Conservation (phyloP, 1,139 yeast species). For the Blastobotrys capitulatus region DNA sequence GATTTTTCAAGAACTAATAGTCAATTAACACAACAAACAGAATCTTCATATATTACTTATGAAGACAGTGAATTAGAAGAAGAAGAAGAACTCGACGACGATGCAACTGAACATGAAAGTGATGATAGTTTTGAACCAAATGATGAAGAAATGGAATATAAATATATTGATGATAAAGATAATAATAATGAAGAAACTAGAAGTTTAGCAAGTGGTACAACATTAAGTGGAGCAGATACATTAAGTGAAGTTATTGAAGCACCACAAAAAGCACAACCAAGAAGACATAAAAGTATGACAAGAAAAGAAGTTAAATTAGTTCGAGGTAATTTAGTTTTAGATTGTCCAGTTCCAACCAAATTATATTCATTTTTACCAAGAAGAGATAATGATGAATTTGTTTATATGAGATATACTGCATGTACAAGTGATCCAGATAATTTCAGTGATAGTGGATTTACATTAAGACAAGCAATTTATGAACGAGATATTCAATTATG, state of each 20-base stretch:
- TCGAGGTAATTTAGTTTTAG: constrained; percentile 76
- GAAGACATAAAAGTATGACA: constrained; percentile 53
- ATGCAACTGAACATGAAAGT: constrained; percentile 5
- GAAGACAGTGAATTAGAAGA: background rate
- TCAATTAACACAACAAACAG: background rate
- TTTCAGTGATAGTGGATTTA: constrained; percentile 73
- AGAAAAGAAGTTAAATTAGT: constrained; percentile 62
- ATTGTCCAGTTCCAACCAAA: constrained; percentile 89
- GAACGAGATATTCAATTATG: constrained; percentile 87
- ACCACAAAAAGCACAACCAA: constrained; percentile 49
- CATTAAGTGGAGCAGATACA: constrained; percentile 16
- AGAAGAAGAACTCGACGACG: background rate
- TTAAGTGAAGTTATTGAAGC: constrained; percentile 30
- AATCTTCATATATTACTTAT: background rate
- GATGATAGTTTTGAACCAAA: constrained; percentile 23
- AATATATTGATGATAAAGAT: constrained; percentile 25
- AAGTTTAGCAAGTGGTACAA: constrained; percentile 19
- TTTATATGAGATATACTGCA: constrained; percentile 92
- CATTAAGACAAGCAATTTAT: constrained; percentile 74
- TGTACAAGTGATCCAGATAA: constrained; percentile 87
- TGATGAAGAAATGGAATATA: constrained; percentile 26
- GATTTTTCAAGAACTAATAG: constrained; percentile 12
- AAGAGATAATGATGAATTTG: constrained; percentile 85
- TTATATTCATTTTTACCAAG: constrained; percentile 71
- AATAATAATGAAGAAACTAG: constrained; percentile 25